Evolutionary conservation across 2,329 filamentous ascomycete genomes (phyloP).

Genomic region (Thielaviopsis ethacetica): DNA sequence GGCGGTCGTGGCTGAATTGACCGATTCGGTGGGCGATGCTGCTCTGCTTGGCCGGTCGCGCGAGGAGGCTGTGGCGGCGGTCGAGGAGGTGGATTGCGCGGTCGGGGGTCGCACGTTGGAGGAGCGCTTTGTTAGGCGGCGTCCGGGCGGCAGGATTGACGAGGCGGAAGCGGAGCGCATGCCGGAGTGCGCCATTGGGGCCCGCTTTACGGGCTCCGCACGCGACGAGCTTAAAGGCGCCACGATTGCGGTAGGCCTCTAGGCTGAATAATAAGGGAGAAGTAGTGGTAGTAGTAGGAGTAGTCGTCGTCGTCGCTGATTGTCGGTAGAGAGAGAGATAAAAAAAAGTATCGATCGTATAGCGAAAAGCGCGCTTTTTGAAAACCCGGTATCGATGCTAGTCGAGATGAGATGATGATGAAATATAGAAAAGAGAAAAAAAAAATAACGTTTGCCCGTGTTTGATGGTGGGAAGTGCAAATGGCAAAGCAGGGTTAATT

Average conservation of each 20-base stretch:
- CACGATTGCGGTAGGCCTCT: conserved; percentile 9
- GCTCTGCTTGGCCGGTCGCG: conserved; percentile 22
- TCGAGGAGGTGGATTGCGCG: background rate
- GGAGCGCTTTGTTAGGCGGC: conserved; percentile 9
- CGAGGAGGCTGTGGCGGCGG: background rate
- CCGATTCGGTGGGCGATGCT: conserved; percentile 54
- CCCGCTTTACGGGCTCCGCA: conserved; percentile 10
- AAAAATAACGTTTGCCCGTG: background rate
- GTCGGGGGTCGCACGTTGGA: conserved; percentile 5
- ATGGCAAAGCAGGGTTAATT: background rate
- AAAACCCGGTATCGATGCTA: background rate
- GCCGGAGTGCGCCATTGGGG: conserved; percentile 3
- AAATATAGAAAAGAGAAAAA: background rate
- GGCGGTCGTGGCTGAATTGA: conserved; percentile 33
- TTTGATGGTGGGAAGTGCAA: background rate
- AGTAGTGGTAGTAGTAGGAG: background rate
- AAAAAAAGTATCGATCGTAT: background rate
- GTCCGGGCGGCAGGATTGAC: conserved; percentile 5
- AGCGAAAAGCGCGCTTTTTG: background rate
- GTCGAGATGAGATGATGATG: background rate
- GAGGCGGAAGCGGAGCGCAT: conserved; percentile 3
- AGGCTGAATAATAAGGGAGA: background rate
- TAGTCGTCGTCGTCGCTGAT: too few relatives aligned
- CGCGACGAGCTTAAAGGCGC: conserved; percentile 7
- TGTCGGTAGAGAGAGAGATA: background rate